A percentile compares a stretch with the other conserved stretches of the same genome.
phyloP scores from a whole-genome alignment of 2,329 filamentous ascomycete species.

The Graphilbum ipis-grandicollis region DNA sequence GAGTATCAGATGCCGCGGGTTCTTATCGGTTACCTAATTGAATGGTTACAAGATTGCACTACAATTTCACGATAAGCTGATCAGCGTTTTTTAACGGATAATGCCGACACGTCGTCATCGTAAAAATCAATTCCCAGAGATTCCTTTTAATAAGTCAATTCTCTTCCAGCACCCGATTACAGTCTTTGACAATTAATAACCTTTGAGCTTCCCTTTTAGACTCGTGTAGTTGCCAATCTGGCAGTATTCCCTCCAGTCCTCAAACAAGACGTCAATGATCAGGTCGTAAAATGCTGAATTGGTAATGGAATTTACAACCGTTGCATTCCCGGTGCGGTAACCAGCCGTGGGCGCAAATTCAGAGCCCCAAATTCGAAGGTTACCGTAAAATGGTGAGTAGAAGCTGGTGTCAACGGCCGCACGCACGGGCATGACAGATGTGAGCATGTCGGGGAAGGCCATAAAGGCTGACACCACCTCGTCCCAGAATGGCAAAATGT shows the following conservation, averaged over 20 bases:
- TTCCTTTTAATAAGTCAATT: too few species aligned
- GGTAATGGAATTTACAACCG: conserved; percentile 1
- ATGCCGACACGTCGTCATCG: too few species aligned
- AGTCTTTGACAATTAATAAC: too few species aligned
- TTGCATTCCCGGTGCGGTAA: conserved; percentile 1
- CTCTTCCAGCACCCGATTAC: too few species aligned
- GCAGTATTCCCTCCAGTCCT: conserved; percentile 4
- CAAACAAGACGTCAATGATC: conserved; percentile 2
- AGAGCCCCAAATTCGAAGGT: conserved; percentile 2
- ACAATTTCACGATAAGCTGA: too few species aligned
- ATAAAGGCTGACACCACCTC: conserved; percentile 4
- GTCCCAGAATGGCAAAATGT: conserved; percentile 4
- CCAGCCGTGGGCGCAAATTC: conserved; percentile 3
- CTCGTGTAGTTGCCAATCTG: background rate
- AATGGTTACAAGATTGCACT: too few species aligned
- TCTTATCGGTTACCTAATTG: too few species aligned
- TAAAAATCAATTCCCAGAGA: too few species aligned
- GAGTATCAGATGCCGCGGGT: too few species aligned
- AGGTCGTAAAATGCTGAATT: conserved; percentile 2
- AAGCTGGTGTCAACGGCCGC: conserved; percentile 4
- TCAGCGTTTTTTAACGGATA: too few species aligned
- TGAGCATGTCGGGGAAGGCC: conserved; percentile 3
- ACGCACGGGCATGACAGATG: background rate
- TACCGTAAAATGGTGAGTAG: conserved; percentile 4
- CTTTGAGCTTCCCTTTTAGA: conserved; percentile 1